Evolutionary conservation across 257 asterid species (phyloP).

Genomic region (Hygrophila difformis): DNA sequence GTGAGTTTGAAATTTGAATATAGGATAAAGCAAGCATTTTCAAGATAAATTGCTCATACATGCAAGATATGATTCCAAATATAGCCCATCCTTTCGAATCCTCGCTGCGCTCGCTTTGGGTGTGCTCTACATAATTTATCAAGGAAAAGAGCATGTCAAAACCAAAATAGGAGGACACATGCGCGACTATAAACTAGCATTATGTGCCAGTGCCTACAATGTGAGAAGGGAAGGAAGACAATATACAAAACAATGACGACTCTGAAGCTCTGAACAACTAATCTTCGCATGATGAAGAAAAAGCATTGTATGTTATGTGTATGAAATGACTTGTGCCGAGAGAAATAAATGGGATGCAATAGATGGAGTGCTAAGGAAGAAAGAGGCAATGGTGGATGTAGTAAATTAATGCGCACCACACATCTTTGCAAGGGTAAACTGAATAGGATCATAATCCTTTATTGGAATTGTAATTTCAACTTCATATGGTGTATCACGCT

Average conservation of each 20-base stretch:
- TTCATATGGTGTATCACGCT: conserved; percentile 61
- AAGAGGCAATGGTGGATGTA: conserved; percentile 14
- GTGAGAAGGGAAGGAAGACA: too few relatives aligned
- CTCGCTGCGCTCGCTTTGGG: conserved; percentile 45
- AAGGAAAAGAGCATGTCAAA: conserved; percentile 9
- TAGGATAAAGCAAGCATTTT: too few relatives aligned
- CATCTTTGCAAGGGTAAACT: conserved; percentile 65
- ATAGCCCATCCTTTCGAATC: conserved; percentile 77
- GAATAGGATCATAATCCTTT: conserved; percentile 63
- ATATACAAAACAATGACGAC: neutral
- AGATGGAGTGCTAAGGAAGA: neutral
- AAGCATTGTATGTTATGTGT: neutral
- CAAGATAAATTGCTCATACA: conserved; percentile 41
- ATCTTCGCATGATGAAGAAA: conserved; percentile 7
- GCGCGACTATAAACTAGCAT: too few relatives aligned
- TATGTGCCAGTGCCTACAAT: too few relatives aligned
- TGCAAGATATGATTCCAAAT: conserved; percentile 79
- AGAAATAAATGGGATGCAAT: too few relatives aligned
- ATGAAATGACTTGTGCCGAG: too few relatives aligned
- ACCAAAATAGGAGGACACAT: conserved; percentile 3
- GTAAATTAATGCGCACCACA: conserved; percentile 51
- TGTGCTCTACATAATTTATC: conserved; percentile 33
- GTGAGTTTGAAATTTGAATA: too few relatives aligned
- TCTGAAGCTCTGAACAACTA: neutral
- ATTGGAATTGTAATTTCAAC: conserved; percentile 79